A percentile compares a stretch with the other conserved stretches of the same genome.
phyloP scores from a whole-genome alignment of 202 grass and related monocot species.

The Musa balbisiana region DNA sequence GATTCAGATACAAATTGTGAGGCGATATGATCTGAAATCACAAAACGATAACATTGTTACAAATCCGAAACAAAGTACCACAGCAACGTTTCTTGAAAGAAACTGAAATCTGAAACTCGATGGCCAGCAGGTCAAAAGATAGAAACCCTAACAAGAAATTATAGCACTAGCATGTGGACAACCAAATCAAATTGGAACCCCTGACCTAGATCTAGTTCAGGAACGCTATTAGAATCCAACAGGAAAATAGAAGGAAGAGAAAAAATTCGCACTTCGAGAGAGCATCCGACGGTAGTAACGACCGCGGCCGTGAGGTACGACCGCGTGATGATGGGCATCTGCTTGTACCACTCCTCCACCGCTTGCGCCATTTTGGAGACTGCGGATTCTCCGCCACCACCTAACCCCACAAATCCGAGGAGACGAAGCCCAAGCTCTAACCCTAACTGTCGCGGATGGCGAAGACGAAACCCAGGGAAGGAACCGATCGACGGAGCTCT shows the following conservation, averaged over 20 bases:
- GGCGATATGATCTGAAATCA: slow-evolving; percentile 75
- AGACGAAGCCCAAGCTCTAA: background rate
- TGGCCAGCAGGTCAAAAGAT: too few relatives aligned
- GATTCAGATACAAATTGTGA: slow-evolving; percentile 83
- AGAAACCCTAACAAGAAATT: background rate
- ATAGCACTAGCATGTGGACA: background rate
- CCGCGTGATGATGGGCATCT: slow-evolving; percentile 99
- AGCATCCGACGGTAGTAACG: slow-evolving; percentile 84
- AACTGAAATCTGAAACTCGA: too few relatives aligned
- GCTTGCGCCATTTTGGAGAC: slow-evolving; percentile 73
- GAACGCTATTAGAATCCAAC: background rate
- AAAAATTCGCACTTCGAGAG: slow-evolving; percentile 54
- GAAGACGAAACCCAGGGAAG: too few relatives aligned
- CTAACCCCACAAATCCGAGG: background rate
- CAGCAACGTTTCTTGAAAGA: too few relatives aligned
- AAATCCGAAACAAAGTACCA: background rate
- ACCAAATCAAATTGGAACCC: background rate
- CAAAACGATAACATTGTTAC: background rate
- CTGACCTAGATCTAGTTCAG: too few relatives aligned
- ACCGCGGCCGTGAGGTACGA: slow-evolving; percentile 97
- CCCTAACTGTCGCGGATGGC: too few relatives aligned
- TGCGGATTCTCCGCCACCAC: background rate
- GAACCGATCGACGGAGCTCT: too few relatives aligned
- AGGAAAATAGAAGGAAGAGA: background rate
- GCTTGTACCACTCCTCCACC: slow-evolving; percentile 98